These are phyloP conservation scores for Zalaria obscura DNA, from an alignment of 2,329 filamentous ascomycete species.

Conservation along the genomic window DNA sequence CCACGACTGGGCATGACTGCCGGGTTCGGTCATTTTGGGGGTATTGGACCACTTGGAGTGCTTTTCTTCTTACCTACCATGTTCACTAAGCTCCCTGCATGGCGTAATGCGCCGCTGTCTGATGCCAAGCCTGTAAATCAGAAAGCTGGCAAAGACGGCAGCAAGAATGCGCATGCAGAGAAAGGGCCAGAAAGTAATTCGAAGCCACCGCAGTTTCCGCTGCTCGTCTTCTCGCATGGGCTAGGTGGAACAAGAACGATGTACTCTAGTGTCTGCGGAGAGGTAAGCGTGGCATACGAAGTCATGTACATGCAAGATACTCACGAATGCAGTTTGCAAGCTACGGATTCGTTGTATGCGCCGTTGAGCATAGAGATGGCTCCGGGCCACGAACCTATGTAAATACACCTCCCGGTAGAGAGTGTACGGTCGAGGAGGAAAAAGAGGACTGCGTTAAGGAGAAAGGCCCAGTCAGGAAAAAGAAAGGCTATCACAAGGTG, in stretches of 20 bases:
- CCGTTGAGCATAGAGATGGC: slow-evolving; percentile 52
- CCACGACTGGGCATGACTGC: slow-evolving; percentile 41
- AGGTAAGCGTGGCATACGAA: slow-evolving; percentile 15
- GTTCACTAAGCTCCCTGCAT: slow-evolving; percentile 52
- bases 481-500: slow-evolving; percentile 13
- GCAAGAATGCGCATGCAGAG: slow-evolving; percentile 26
- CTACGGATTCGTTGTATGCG: slow-evolving; percentile 51
- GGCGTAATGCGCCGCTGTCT: slow-evolving; percentile 45
- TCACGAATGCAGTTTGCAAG: slow-evolving; percentile 35
- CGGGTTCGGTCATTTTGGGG: slow-evolving; percentile 49
- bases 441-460: slow-evolving; percentile 5
- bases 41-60: slow-evolving; percentile 34
- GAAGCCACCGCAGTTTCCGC: slow-evolving; percentile 38
- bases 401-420: slow-evolving; percentile 35
- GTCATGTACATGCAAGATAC: neutral
- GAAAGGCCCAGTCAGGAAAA: slow-evolving; percentile 10
- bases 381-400: slow-evolving; percentile 47
- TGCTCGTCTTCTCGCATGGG: slow-evolving; percentile 54
- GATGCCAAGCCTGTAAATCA: slow-evolving; percentile 31
- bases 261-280: slow-evolving; percentile 49
- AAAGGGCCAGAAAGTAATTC: slow-evolving; percentile 20
- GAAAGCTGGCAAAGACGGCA: slow-evolving; percentile 21
- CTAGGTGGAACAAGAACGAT: slow-evolving; percentile 48
- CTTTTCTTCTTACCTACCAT: slow-evolving; percentile 43
- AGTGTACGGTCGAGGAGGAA: slow-evolving; percentile 19